phyloP scores from a whole-genome alignment of 2,329 filamentous ascomycete species.

The Fusarium fracticaudum region DNA sequence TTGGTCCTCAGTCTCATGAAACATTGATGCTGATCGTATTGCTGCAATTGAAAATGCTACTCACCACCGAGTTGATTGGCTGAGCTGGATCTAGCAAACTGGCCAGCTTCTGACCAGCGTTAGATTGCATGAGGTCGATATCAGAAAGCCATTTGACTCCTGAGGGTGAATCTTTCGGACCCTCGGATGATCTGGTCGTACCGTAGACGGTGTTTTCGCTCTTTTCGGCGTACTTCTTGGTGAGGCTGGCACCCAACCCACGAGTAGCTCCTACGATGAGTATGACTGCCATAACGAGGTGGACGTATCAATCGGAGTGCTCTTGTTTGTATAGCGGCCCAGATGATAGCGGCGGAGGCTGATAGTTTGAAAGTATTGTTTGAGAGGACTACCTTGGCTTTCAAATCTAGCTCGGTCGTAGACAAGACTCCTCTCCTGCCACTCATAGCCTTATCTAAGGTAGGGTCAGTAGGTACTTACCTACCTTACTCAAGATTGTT shows the following conservation, averaged over 20 bases:
- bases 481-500: neutral
- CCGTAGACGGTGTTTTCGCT: conserved; percentile 63
- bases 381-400: neutral
- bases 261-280: conserved; percentile 75
- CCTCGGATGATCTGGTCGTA: conserved; percentile 62
- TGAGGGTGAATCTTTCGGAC: conserved; percentile 54
- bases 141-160: conserved; percentile 65
- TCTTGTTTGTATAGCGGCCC: neutral
- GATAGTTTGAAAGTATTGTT: neutral
- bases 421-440: neutral
- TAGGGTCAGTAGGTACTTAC: neutral
- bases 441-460: neutral
- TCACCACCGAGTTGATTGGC: conserved; percentile 56
- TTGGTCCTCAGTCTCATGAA: conserved; percentile 20
- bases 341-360: neutral
- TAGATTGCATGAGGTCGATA: conserved; percentile 63
- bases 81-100: conserved; percentile 52
- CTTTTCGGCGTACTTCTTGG: conserved; percentile 64
- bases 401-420: neutral
- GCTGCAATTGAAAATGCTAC: conserved; percentile 15
- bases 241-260: conserved; percentile 71
- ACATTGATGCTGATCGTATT: neutral
- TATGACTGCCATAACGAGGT: conserved; percentile 56
- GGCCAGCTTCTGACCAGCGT: conserved; percentile 59
- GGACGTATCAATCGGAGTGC: neutral